phyloP scores from a whole-genome alignment of 768 basidiomycete genomes.

The Asterophora parasitica region DNA sequence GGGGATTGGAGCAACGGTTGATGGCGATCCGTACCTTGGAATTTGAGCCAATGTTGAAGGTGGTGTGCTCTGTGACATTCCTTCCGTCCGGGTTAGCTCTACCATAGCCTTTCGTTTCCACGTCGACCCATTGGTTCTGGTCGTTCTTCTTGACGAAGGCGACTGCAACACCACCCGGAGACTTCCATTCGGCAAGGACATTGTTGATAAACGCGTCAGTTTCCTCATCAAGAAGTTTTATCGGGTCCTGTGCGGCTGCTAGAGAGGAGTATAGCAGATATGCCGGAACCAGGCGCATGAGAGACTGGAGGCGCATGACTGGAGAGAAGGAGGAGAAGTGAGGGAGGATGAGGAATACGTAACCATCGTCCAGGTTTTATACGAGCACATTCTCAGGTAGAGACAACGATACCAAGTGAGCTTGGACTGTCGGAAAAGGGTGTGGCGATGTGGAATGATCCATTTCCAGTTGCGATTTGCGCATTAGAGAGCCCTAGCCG shows the following conservation, averaged over 20 bases:
- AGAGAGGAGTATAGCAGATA: neutral
- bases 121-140: conserved; percentile 19
- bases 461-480: no score
- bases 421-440: no score
- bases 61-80: conserved; percentile 3
- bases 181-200: conserved; percentile 20
- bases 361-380: no score
- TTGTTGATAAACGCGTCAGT: conserved; percentile 20
- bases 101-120: neutral
- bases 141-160: conserved; percentile 23
- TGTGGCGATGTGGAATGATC: no score
- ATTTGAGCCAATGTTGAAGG: conserved; percentile 9
- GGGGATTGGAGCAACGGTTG: neutral
- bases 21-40: conserved; percentile 1
- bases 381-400: no score
- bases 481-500: no score
- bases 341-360: no score
- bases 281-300: neutral
- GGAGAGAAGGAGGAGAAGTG: no score
- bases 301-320: neutral
- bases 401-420: no score
- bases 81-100: neutral
- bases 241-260: neutral
- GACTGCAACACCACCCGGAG: conserved; percentile 23
- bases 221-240: conserved; percentile 12